Conservation (phyloP, 2,329 filamentous ascomycete genomes). For the Aspergillus latus region DNA sequence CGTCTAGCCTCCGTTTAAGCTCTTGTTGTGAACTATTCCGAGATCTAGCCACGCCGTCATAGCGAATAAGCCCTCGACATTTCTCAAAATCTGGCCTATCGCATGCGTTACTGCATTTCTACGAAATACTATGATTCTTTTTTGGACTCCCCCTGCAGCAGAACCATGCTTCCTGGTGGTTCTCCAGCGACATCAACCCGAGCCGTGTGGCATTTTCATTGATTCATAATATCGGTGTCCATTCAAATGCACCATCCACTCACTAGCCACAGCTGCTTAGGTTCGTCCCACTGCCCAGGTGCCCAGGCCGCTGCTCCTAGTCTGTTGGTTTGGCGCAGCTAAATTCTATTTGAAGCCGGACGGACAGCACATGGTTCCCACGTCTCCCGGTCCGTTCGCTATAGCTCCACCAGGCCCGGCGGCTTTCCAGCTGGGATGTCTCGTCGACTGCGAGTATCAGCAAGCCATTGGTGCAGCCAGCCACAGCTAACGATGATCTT, state of each 20-base stretch:
- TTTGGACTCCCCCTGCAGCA: conserved; percentile 11
- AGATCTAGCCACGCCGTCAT: neutral
- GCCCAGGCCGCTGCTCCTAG: conserved; percentile 7
- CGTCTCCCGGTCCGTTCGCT: conserved; percentile 16
- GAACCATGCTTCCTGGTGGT: neutral
- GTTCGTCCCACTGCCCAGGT: conserved; percentile 11
- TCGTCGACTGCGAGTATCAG: conserved; percentile 21
- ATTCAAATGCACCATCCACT: conserved; percentile 1
- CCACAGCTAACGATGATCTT: conserved; percentile 31
- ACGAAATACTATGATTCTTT: neutral
- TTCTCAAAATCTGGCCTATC: neutral
- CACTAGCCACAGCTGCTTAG: conserved; percentile 21
- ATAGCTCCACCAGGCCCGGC: conserved; percentile 29
- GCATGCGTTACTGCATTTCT: neutral
- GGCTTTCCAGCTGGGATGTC: conserved; percentile 27
- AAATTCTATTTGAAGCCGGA: conserved; percentile 12
- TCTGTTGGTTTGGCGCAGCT: conserved; percentile 4
- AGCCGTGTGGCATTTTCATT: neutral
- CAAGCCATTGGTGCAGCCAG: conserved; percentile 33
- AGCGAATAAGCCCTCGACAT: neutral
- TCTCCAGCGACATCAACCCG: conserved; percentile 12
- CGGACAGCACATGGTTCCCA: conserved; percentile 21
- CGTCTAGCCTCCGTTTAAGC: conserved; percentile 9
- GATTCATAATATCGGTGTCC: neutral
- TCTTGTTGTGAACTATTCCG: conserved; percentile 7